phyloP scores from a whole-genome alignment of 1,284 basidiomycete species.

The Rhodotorula mucilaginosa region DNA sequence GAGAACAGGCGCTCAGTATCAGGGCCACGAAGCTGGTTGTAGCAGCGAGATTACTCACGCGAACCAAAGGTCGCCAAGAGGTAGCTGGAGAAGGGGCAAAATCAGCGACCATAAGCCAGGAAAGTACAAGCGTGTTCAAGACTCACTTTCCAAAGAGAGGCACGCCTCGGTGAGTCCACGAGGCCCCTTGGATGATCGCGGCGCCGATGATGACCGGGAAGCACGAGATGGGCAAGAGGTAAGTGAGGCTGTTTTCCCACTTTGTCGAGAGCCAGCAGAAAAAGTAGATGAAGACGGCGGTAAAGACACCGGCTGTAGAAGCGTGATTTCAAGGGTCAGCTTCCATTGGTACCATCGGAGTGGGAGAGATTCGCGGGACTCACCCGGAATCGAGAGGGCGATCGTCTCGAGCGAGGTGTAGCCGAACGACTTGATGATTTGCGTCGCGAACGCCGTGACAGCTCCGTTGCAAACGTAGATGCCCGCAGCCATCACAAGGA shows the following conservation, averaged over 20 bases:
- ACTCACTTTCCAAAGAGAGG: slow-evolving; percentile 53
- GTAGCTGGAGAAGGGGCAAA: not conserved
- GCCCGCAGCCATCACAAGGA: slow-evolving; percentile 48
- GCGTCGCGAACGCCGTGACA: slow-evolving; percentile 54
- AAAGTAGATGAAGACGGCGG: slow-evolving; percentile 52
- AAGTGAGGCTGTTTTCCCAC: slow-evolving; percentile 50
- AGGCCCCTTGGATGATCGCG: slow-evolving; percentile 53
- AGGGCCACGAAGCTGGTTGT: too few species aligned
- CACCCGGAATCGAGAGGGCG: slow-evolving; percentile 50
- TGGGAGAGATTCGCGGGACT: not conserved
- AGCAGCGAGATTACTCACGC: not conserved
- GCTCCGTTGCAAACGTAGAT: slow-evolving; percentile 51
- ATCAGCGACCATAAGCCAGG: not conserved
- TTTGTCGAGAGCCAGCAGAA: slow-evolving; percentile 51
- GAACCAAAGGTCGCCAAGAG: slow-evolving; percentile 5
- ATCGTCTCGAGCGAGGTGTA: slow-evolving; percentile 53
- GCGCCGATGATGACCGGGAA: slow-evolving; percentile 55
- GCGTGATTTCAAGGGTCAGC: not conserved
- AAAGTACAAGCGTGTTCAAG: not conserved
- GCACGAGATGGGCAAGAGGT: slow-evolving; percentile 52
- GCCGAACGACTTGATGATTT: slow-evolving; percentile 54
- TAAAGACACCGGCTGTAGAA: slow-evolving; percentile 42
- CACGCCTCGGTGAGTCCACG: slow-evolving; percentile 48
- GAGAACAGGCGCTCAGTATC: too few species aligned
- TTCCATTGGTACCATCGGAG: too few species aligned